Evolutionary conservation across 345 rosid genomes (phyloP).

Genomic region (Salix arbutifolia): DNA sequence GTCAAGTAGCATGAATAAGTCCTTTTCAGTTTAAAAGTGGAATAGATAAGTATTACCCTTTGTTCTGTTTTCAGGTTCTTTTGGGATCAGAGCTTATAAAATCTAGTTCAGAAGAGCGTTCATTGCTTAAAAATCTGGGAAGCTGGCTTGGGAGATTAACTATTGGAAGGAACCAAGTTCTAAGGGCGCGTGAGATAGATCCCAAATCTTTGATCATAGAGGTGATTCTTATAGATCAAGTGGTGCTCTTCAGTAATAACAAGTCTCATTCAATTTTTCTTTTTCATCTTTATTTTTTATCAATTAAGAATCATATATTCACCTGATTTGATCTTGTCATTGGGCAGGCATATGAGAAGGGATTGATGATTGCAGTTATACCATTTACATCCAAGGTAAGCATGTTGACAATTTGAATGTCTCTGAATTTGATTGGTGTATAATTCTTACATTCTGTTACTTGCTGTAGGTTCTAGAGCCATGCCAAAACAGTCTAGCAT

Average conservation of each 20-base stretch:
- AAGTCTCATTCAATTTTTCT: neutral
- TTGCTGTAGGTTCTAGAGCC: conserved; percentile 78
- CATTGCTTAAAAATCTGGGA: conserved; percentile 90
- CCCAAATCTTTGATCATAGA: conserved; percentile 96
- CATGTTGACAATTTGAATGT: neutral
- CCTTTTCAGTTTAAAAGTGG: neutral
- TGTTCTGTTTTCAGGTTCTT: conserved; percentile 59
- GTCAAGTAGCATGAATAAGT: neutral
- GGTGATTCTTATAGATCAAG: conserved; percentile 33
- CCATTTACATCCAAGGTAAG: conserved; percentile 96
- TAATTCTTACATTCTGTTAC: conserved; percentile 1
- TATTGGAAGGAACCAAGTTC: conserved; percentile 88
- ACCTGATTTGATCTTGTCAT: conserved; percentile 1
- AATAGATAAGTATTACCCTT: neutral
- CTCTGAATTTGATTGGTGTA: conserved; percentile 8
- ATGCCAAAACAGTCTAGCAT: conserved; percentile 88
- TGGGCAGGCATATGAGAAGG: conserved; percentile 92
- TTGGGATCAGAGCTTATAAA: conserved; percentile 95
- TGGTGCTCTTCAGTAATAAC: neutral
- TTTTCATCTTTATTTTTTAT: neutral
- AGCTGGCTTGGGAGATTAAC: conserved; percentile 99
- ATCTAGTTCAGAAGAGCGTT: conserved; percentile 95
- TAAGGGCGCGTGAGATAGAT: conserved; percentile 94
- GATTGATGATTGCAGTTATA: conserved; percentile 97
- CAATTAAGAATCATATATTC: neutral